A percentile compares a stretch with the other conserved stretches of the same genome.
phyloP scores from a whole-genome alignment of 495 filamentous ascomycete genomes.

The Penicillium turbatum region DNA sequence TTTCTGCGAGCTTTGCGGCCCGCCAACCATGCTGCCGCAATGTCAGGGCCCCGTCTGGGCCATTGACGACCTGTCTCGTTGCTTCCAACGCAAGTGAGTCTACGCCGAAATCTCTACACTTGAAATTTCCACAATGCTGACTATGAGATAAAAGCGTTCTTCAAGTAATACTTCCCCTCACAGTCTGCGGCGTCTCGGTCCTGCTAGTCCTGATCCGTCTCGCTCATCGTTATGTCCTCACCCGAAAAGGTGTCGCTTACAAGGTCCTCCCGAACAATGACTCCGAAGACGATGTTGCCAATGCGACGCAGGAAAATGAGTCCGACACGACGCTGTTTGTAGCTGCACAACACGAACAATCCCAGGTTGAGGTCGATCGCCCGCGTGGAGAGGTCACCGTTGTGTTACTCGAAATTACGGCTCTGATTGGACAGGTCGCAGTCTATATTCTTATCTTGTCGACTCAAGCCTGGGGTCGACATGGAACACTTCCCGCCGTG shows the following conservation, averaged over 20 bases:
- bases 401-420: constrained; percentile 68
- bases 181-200: constrained; percentile 64
- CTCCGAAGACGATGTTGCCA: constrained; percentile 44
- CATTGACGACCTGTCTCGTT: constrained; percentile 80
- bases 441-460: constrained; percentile 60
- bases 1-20: constrained; percentile 13
- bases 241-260: constrained; percentile 34
- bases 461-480: constrained; percentile 49
- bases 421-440: constrained; percentile 64
- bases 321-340: constrained; percentile 60
- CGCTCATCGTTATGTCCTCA: constrained; percentile 48
- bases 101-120: constrained; percentile 4
- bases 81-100: constrained; percentile 80
- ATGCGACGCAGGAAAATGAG: constrained; percentile 55
- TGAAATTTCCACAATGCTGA: constrained; percentile 14
- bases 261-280: constrained; percentile 36
- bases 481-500: constrained; percentile 57
- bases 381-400: constrained; percentile 68
- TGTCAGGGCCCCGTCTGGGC: constrained; percentile 81
- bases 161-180: constrained; percentile 75
- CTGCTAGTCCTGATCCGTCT: constrained; percentile 54
- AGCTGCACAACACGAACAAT: constrained; percentile 60
- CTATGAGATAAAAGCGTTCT: constrained; percentile 60
- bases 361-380: constrained; percentile 67
- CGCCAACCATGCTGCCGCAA: constrained; percentile 58